phyloP scores from a whole-genome alignment of 768 basidiomycete species.

The Termitomyces sp. region DNA sequence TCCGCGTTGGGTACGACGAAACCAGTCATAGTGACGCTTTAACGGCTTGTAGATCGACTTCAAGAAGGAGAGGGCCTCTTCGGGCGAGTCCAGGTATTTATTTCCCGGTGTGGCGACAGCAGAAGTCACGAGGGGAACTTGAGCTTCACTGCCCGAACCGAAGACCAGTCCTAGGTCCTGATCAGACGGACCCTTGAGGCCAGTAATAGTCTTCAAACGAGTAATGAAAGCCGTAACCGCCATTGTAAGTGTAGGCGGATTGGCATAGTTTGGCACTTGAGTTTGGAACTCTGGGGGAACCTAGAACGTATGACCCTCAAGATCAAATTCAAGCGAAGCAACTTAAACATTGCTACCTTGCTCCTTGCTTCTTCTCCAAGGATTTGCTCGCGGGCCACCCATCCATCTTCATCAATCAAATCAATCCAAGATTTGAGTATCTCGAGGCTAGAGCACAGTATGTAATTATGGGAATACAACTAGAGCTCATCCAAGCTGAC shows the following conservation, averaged over 20 bases:
- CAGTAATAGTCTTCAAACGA: constrained; percentile 44
- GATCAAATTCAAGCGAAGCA: too few species aligned
- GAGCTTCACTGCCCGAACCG: constrained; percentile 38
- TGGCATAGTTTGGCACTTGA: constrained; percentile 91
- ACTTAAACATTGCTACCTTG: constrained; percentile 44
- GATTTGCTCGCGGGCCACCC: constrained; percentile 96
- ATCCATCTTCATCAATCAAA: constrained; percentile 89
- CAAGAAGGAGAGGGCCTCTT: constrained; percentile 62
- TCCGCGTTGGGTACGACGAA: constrained; percentile 88
- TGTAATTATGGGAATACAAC: not conserved
- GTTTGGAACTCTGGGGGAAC: constrained; percentile 88
- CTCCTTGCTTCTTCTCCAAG: constrained; percentile 95
- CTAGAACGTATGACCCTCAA: constrained; percentile 26
- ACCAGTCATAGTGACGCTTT: constrained; percentile 94
- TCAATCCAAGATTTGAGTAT: constrained; percentile 88
- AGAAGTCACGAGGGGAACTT: constrained; percentile 39
- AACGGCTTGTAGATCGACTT: constrained; percentile 77
- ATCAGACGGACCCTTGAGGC: constrained; percentile 38
- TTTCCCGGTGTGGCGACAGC: constrained; percentile 23
- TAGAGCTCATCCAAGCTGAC: constrained; percentile 21
- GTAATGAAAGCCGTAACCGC: constrained; percentile 87
- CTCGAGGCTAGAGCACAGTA: constrained; percentile 51
- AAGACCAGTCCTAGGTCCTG: constrained; percentile 63
- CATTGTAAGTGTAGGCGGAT: constrained; percentile 93
- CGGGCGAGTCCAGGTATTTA: constrained; percentile 49